Base-by-base conservation (phyloP, 2,329 filamentous ascomycete genomes). In the Ceratocystis papillata region DNA sequence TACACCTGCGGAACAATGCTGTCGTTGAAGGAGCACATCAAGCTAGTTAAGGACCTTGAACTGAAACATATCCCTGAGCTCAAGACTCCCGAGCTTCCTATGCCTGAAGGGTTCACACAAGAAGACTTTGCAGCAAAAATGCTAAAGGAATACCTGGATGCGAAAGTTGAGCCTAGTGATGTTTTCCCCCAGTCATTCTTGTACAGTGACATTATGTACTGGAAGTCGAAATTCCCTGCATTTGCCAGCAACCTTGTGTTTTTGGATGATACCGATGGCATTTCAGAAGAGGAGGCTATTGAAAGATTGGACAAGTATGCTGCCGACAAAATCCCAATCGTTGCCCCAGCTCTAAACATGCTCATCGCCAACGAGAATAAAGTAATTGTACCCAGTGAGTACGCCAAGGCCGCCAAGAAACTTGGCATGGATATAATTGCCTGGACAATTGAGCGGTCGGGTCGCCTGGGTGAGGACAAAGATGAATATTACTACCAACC, bases 41-140 rank as follows among this genome's bases (percentile, higher is more conserved):
- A 77, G 44, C 73, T 87, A 48, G 80, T 84, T 62, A 77, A 87
- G 69, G 73, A 74, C 1, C 77, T 83, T 53, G 85, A 82, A 46
- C 77, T 87, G 8, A 80, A 83, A 69, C 88, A 86, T 74, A 86
- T 83, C 0, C 81, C 84, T 4, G 86, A 88, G 75, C 79, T 88
- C 41, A 89, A 89, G 78, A 83, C 82, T 0, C 86, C 83, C 45
- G 77, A 82, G 70, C 83, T 89, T n/a, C 72, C 78, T n/a, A 89
- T 89, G 86, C 87, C 87, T 0, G 79, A 78, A 37, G 72, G 79
- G 72, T 89, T 87, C 77, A 89, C 86, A 0, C 85, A 87, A 72
- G 75, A 83, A 70, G 75, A 78, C 71, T 89, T 83, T 71, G 82
- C 83, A 0, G 83, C 87, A 74, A 83, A 88, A 73, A 75, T 89